Conservation (phyloP, 495 filamentous ascomycete genomes). For the Lasiosphaeriaceae sp. region DNA sequence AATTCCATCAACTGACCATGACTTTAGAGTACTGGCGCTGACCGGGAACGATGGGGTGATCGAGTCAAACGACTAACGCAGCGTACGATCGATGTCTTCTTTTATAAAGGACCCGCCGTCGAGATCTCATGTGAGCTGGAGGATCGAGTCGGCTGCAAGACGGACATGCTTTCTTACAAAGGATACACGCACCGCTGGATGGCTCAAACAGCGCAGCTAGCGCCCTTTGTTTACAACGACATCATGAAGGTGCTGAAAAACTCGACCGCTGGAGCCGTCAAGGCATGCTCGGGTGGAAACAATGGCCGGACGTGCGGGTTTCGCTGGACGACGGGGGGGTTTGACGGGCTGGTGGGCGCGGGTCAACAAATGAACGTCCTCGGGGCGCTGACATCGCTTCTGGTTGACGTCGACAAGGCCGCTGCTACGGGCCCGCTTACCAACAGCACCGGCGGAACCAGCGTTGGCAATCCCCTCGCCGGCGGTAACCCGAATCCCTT, state of each 20-base stretch:
- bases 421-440: constrained; percentile 42
- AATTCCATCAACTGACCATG: background rate
- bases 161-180: constrained; percentile 72
- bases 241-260: constrained; percentile 56
- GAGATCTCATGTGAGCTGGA: constrained; percentile 61
- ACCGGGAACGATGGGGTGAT: constrained; percentile 43
- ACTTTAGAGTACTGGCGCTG: constrained; percentile 5
- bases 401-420: constrained; percentile 26
- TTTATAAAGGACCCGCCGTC: constrained; percentile 53
- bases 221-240: constrained; percentile 54
- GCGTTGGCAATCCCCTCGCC: constrained; percentile 55
- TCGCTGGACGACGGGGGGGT: constrained; percentile 21
- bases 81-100: constrained; percentile 51
- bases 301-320: constrained; percentile 57
- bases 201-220: constrained; percentile 60
- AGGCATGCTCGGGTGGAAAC: constrained; percentile 56
- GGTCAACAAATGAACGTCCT: constrained; percentile 59
- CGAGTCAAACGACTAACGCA: constrained; percentile 57
- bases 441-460: constrained; percentile 51
- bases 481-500: constrained; percentile 37
- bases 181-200: constrained; percentile 73
- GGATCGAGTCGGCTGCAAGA: constrained; percentile 53
- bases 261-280: constrained; percentile 60
- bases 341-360: constrained; percentile 33
- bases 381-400: constrained; percentile 43